These are phyloP conservation scores for Guillardia theta DNA, from an alignment of 78 protist species.

Conservation along the genomic window DNA sequence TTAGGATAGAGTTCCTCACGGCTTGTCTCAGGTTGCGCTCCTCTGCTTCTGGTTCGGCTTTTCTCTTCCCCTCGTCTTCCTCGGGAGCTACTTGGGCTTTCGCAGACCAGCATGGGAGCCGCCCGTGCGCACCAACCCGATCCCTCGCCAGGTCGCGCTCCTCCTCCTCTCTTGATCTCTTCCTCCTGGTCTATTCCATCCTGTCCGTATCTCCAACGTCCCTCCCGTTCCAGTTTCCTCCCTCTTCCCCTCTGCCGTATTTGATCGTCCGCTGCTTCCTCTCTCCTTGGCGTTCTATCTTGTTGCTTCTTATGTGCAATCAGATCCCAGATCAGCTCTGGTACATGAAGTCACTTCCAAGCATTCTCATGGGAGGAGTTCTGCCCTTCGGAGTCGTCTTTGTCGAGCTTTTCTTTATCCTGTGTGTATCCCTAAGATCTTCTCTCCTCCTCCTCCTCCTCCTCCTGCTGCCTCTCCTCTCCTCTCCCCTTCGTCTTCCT, in stretches of 20 bases:
- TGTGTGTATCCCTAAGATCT: conserved; percentile 43
- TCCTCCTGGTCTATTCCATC: too few relatives aligned
- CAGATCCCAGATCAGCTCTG: conserved; percentile 60
- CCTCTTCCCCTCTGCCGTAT: too few relatives aligned
- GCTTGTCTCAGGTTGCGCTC: too few relatives aligned
- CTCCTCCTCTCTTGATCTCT: too few relatives aligned
- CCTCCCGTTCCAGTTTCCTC: too few relatives aligned
- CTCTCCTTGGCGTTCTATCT: too few relatives aligned
- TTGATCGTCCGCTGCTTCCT: too few relatives aligned
- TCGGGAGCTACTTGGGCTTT: conserved; percentile 89
- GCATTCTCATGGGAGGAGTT: conserved; percentile 88
- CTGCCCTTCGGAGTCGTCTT: conserved; percentile 95
- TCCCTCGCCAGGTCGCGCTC: conserved; percentile 63
- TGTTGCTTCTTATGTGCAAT: too few relatives aligned
- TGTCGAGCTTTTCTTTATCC: conserved; percentile 91
- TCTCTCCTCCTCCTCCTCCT: neutral
- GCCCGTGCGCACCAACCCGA: conserved; percentile 77
- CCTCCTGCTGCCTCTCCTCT: neutral
- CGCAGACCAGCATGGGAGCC: conserved; percentile 56
- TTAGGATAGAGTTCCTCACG: too few relatives aligned
- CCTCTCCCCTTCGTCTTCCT: neutral
- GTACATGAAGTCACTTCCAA: conserved; percentile 52
- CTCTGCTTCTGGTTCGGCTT: conserved; percentile 86
- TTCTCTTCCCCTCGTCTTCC: conserved; percentile 91
- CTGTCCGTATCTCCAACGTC: too few relatives aligned